Evolutionary conservation across 495 filamentous ascomycete genomes (phyloP), one percentile per base, ranked within the genome.

Genomic region (Hypoxylon cercidicola): DNA sequence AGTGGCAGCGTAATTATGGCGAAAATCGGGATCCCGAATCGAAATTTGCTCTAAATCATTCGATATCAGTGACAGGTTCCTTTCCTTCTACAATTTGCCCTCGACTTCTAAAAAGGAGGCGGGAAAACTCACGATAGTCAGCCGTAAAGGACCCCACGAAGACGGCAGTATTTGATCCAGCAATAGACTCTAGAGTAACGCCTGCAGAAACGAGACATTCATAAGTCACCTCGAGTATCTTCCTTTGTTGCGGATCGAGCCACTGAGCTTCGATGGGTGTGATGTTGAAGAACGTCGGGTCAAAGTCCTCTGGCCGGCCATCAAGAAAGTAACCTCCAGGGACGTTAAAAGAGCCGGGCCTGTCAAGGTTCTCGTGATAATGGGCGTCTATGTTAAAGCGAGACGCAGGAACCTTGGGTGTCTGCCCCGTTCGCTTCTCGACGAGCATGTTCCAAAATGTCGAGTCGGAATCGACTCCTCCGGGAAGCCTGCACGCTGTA

Each of bases 391-490:
- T 66, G 10, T 66, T 62, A 49, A 66, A 60, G 21, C 54, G 44
- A 25, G 57, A 56, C 25, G 53, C 50, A 9, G 63, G 63, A 0
- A 61, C 56, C 15, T 32, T 51, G 4, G 56, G 51, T 30, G 63
- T 66, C 45, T 66, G 57, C 20, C 63, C 63, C 3, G 63, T 55
- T 9, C 57, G 56, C 12, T 61, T 61, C 37, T 61, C 51, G 1
- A 66, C 43, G 20, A 66, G 21, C 57, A 66, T 50, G 55, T 91
- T 85, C 30, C 83, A 85, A 46, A 89, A 84, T 15, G 86, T 84
- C 68, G 50, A 56, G 30, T 56, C 51, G 6, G 56, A 61, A 37
- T 56, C 51, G 35, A 66, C 46, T 21, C 51, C 63, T 13, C 63
- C 63, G 11, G 63, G 63, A 13, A 66, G 57, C 21, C 63, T 50